These are phyloP conservation scores for Rhizoctonia solani DNA, from an alignment of 1,284 basidiomycete species.

Conservation along the genomic window DNA sequence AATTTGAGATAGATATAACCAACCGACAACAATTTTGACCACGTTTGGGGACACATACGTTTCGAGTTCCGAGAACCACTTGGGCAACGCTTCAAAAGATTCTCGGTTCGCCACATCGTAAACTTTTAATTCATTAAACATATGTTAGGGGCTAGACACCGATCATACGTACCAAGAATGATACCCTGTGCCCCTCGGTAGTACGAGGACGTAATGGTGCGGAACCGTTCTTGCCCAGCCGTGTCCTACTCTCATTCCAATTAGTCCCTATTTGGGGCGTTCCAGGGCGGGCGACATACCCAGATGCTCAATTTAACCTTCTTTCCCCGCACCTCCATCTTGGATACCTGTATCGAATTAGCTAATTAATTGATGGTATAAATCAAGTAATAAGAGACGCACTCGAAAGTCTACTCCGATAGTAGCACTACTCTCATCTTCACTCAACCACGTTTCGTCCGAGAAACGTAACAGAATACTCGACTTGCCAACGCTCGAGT, in stretches of 20 bases:
- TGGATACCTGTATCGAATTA: conserved; percentile 61
- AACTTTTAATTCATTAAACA: conserved; percentile 53
- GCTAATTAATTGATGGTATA: background rate
- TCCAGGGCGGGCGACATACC: conserved; percentile 53
- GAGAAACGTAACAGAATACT: conserved; percentile 92
- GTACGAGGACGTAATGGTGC: conserved; percentile 89
- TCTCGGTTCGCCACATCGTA: conserved; percentile 93
- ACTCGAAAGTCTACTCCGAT: conserved; percentile 86
- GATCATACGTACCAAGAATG: conserved; percentile 49
- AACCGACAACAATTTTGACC: conserved; percentile 89
- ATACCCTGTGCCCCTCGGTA: conserved; percentile 94
- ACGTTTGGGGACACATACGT: conserved; percentile 87
- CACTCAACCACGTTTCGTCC: conserved; percentile 93
- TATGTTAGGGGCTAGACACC: background rate
- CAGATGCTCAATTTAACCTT: conserved; percentile 83
- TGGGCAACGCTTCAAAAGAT: conserved; percentile 88
- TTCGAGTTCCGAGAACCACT: conserved; percentile 94
- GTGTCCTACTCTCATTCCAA: conserved; percentile 64
- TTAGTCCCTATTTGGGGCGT: too few relatives aligned
- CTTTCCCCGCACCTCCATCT: conserved; percentile 78
- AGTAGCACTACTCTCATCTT: conserved; percentile 94
- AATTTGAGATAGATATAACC: conserved; percentile 1
- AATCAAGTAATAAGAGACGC: conserved; percentile 44
- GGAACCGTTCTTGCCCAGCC: conserved; percentile 87
- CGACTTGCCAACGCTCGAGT: conserved; percentile 91